Evolutionary conservation across 768 basidiomycete species (phyloP).

Genomic region (Mycena haematopus): DNA sequence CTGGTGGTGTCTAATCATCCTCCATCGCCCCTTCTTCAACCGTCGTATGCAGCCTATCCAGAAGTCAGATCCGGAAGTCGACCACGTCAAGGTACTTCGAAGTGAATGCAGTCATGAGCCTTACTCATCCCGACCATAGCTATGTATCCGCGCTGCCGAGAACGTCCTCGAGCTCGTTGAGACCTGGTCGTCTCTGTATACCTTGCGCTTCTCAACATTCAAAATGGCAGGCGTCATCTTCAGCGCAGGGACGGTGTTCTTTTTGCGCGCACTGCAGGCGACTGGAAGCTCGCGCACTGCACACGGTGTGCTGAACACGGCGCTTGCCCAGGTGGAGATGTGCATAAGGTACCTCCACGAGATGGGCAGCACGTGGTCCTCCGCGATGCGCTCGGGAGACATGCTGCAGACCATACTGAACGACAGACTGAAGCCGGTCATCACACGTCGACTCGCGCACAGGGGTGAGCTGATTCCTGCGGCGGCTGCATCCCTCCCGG

Average conservation of each 20-base stretch:
- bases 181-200: conserved; percentile 43
- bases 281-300: conserved; percentile 24
- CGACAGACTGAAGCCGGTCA: conserved; percentile 13
- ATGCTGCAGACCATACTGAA: conserved; percentile 7
- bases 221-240: conserved; percentile 45
- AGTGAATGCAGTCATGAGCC: background rate
- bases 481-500: background rate
- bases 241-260: conserved; percentile 47
- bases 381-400: conserved; percentile 13
- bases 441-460: conserved; percentile 19
- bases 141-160: conserved; percentile 44
- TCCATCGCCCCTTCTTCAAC: conserved; percentile 42
- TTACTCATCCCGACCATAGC: conserved; percentile 23
- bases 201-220: conserved; percentile 43
- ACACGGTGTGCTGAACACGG: conserved; percentile 21
- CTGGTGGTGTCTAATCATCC: conserved; percentile 45
- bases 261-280: conserved; percentile 44
- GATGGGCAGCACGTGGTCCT: conserved; percentile 17
- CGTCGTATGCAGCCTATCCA: conserved; percentile 13
- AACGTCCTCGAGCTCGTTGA: conserved; percentile 33
- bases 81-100: conserved; percentile 29
- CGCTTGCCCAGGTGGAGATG: conserved; percentile 20
- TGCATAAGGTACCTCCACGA: conserved; percentile 20
- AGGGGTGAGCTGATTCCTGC: background rate
- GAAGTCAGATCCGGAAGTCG: conserved; percentile 13